Percentiles rank a stretch among this genome's conserved stretches.
Conservation (phyloP, 192 early-diverging fungal species). For the Lobosporangium transversale region DNA sequence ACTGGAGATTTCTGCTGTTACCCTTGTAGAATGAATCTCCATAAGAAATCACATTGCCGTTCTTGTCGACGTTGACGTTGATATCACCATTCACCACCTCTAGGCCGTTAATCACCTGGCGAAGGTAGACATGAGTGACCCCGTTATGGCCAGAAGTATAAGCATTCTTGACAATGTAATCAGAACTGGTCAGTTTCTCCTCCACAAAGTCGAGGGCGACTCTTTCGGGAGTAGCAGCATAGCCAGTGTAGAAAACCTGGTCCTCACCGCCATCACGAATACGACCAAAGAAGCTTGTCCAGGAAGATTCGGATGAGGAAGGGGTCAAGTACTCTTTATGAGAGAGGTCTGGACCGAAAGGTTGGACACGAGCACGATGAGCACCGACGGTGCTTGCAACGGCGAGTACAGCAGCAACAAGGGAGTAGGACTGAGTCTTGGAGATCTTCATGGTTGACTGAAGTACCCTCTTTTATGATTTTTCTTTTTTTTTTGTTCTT, state of each 20-base stretch:
- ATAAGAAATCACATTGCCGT: conserved; percentile 78
- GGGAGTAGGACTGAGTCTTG: conserved; percentile 39
- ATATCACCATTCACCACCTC: conserved; percentile 85
- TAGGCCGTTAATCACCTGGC: conserved; percentile 74
- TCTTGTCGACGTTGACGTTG: conserved; percentile 79
- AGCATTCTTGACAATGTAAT: conserved; percentile 71
- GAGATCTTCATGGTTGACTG: conserved; percentile 35
- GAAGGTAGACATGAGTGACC: conserved; percentile 87
- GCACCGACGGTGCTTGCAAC: conserved; percentile 24
- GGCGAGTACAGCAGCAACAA: conserved; percentile 32
- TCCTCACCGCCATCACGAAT: background rate
- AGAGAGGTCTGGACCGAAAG: conserved; percentile 51
- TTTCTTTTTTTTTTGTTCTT: no score
- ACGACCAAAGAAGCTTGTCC: conserved; percentile 10
- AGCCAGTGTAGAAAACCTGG: conserved; percentile 33
- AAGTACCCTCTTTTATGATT: no score
- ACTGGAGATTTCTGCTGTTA: no score
- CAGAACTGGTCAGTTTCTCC: conserved; percentile 49
- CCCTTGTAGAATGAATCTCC: conserved; percentile 73
- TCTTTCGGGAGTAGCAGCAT: conserved; percentile 34
- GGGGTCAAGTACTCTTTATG: conserved; percentile 48
- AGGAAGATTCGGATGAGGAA: conserved; percentile 6
- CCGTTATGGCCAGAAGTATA: conserved; percentile 78
- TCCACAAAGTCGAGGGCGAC: conserved; percentile 62
- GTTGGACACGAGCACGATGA: conserved; percentile 40